Evolutionary conservation across 1,284 basidiomycete genomes (phyloP), one percentile per base, ranked within the genome.

Genomic region (Apiotrichum laibachii): DNA sequence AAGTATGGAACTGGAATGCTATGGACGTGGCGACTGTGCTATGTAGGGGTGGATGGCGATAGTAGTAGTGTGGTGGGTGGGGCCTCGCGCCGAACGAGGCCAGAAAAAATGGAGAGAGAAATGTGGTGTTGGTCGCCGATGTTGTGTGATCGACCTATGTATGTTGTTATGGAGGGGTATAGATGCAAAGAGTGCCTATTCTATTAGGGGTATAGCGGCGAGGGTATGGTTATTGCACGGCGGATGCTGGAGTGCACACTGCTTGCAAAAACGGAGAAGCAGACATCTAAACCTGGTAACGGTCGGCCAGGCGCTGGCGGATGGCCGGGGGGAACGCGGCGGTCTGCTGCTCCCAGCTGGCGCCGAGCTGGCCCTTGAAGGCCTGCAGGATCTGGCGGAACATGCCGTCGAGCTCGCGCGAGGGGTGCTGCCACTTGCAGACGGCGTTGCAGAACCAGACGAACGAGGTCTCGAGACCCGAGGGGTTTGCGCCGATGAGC

Each of bases 381-480:
- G 76, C 76, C 61, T 73, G 71, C 48, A 79, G 63, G 42, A 78
- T 72, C 72, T 72, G 62, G 22, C 87, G 85, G 85, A 97, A 97
- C 89, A 94, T 94, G 60, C 82, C 82, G 76, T 94, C 91, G 55
- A 97, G 83, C 77, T 93, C 90, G 15, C 85, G 82, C 1, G 92
- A 95, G 0, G 93, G 93, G 57, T 86, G 84, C 60, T 87, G 88
- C 93, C 93, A 97, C 65, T 92, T 84, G 53, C 93, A 89, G 57
- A 96, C 89, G n/a, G 93, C 91, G 74, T 97, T 96, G 78, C 92
- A 93, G 84, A 96, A 96, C 87, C 90, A 95, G 49, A 93, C 79
- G 65, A 96, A 82, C 70, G 89, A 89, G 83, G 89, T 89, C 51
- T 90, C 85, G 62, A 96, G 90, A 2, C 92, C 93, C 53, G 85